Conservation (phyloP, 257 asterid species). For the Cruciata laevipes region DNA sequence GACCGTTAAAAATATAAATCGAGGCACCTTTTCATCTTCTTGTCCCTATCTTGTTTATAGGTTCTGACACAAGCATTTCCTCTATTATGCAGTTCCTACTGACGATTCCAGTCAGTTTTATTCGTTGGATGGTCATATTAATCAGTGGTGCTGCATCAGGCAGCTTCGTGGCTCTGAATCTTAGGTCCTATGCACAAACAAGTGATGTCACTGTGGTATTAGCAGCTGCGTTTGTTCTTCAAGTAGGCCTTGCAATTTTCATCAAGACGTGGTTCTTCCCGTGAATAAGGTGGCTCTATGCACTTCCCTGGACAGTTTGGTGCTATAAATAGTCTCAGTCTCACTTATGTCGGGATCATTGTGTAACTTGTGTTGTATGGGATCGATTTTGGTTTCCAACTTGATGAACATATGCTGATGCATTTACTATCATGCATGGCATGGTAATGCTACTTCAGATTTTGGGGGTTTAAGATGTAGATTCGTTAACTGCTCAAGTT, state of each 20-base stretch:
- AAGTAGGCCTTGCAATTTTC: slow-evolving; percentile 77
- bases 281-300: slow-evolving; percentile 22
- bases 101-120: slow-evolving; percentile 67
- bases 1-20: neutral
- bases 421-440: neutral
- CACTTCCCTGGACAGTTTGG: neutral
- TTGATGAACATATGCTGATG: neutral
- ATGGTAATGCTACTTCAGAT: neutral
- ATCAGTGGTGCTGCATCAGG: slow-evolving; percentile 64
- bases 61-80: neutral
- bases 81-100: slow-evolving; percentile 50
- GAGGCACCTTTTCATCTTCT: neutral
- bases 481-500: neutral
- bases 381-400: neutral
- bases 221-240: slow-evolving; percentile 74
- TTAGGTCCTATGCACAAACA: slow-evolving; percentile 47
- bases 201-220: slow-evolving; percentile 45
- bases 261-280: slow-evolving; percentile 89
- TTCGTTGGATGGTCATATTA: slow-evolving; percentile 68
- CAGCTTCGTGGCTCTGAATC: slow-evolving; percentile 70
- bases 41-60: neutral
- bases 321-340: neutral
- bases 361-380: slow-evolving; percentile 10
- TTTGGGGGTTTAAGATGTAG: slow-evolving; percentile 5
- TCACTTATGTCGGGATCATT: neutral